Base-by-base conservation (phyloP, 352 stramenopile species). In the Lagenidium giganteum region DNA sequence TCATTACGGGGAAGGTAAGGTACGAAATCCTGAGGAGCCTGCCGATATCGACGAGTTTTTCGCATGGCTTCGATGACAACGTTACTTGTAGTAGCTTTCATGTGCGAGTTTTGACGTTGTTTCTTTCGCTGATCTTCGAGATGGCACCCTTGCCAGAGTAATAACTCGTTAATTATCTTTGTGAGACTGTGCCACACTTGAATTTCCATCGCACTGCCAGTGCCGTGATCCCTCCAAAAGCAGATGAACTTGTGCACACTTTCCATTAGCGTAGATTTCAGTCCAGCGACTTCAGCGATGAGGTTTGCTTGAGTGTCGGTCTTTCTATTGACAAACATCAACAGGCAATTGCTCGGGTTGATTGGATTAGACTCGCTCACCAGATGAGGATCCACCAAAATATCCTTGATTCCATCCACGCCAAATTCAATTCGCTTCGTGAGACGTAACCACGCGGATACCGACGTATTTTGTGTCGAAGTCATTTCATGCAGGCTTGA, bases 1-100 rank as follows among this genome's bases (percentile, higher is more conserved):
- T 88, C 72, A 21, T 88, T 88, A 34, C 75, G 67, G 21, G 72
- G 84, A 5, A 67, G 55, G 3, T 83, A 52, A 14, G 53, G 44
- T 1, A 65, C 63, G 23, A 61, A 47, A 13, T 76, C 52, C 6
- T 40, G 27, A 27, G 34, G 42, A 14, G 38, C 20, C 20, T 48
- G 20, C 16, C 54, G 39, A 36, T 55, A 51, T 20, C 54, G 56
- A 17, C 32, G 54, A 21, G 32, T 43, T 47, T 66, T 69, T 2
- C 57, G 57, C 24, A 83, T 50, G 2, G 57, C 56, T 8, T 70
- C 55, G 7, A 76, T 87, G 20, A 70, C 67, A 17, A 77, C 48
- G 45, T 91, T 73, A 17, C 64, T 22, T 3, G 54, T 70, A 26
- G 67, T 74, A 12, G 67, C 56, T 43, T 78, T 78, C 40, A 67